A percentile compares a stretch with the other conserved stretches of the same genome.
phyloP scores from a whole-genome alignment of 371 early-diverging fungal species.

The Mortierella sp. region DNA sequence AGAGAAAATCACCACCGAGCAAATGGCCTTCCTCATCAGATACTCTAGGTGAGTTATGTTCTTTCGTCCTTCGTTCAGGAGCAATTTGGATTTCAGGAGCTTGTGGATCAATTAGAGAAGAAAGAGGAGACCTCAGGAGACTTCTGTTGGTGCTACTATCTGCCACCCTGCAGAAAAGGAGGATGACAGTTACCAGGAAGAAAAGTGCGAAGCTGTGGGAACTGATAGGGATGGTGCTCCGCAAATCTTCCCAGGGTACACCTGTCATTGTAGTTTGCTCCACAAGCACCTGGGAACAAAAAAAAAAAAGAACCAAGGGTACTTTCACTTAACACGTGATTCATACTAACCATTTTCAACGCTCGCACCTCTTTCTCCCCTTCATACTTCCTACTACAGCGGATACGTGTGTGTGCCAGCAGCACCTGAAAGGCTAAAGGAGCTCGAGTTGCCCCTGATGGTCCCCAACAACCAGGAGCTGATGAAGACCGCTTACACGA shows the following conservation, averaged over 20 bases:
- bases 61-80: neutral
- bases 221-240: too few relatives aligned
- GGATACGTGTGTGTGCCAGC: constrained; percentile 95
- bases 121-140: neutral
- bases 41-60: constrained; percentile 80
- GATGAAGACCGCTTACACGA: constrained; percentile 93
- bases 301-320: neutral
- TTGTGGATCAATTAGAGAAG: too few relatives aligned
- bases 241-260: too few relatives aligned
- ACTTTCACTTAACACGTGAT: neutral
- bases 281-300: neutral
- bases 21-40: constrained; percentile 95
- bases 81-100: too few relatives aligned
- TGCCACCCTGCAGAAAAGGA: neutral
- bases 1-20: constrained; percentile 88
- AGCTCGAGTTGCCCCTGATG: constrained; percentile 93
- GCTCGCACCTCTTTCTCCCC: neutral
- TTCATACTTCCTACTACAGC: constrained; percentile 59
- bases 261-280: neutral
- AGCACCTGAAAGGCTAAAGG: constrained; percentile 80
- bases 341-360: neutral
- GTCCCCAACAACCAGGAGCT: constrained; percentile 91
- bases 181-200: neutral
- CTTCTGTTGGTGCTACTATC: neutral
- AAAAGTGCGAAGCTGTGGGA: neutral